Conservation (phyloP, 768 basidiomycete species). For the Mycena floridula region DNA sequence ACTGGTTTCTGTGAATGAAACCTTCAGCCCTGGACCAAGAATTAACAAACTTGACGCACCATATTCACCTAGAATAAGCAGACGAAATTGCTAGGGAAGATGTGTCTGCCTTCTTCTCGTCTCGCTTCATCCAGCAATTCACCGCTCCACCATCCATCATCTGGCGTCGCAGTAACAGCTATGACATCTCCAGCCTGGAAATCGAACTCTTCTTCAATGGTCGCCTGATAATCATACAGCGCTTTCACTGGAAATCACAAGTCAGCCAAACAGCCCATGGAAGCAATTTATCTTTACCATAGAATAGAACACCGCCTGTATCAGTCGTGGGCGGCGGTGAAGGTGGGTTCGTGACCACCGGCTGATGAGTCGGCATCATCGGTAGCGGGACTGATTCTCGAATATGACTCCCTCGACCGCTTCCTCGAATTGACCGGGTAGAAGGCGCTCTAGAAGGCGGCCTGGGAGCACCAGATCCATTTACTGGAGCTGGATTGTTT, state of each 20-base stretch:
- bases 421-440: conserved; percentile 3
- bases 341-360: conserved; percentile 28
- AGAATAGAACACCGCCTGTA: conserved; percentile 17
- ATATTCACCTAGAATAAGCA: conserved; percentile 36
- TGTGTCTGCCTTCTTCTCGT: conserved; percentile 36
- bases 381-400: background rate
- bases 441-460: conserved; percentile 7
- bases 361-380: background rate
- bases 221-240: conserved; percentile 49
- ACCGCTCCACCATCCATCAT: conserved; percentile 70
- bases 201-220: conserved; percentile 56
- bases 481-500: conserved; percentile 14
- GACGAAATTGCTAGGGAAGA: conserved; percentile 50
- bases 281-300: conserved; percentile 8
- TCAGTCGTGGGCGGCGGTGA: conserved; percentile 36
- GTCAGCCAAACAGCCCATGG: background rate
- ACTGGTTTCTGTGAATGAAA: no score
- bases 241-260: conserved; percentile 36
- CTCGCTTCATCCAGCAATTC: conserved; percentile 38
- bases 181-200: conserved; percentile 68
- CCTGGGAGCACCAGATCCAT: background rate
- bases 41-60: no score
- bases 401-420: background rate
- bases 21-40: no score
- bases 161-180: conserved; percentile 56